A percentile compares a stretch with the other conserved stretches of the same genome.
Evolutionary conservation across 1,139 yeast genomes (phyloP).

Genomic region (Diutina neorugosa): DNA sequence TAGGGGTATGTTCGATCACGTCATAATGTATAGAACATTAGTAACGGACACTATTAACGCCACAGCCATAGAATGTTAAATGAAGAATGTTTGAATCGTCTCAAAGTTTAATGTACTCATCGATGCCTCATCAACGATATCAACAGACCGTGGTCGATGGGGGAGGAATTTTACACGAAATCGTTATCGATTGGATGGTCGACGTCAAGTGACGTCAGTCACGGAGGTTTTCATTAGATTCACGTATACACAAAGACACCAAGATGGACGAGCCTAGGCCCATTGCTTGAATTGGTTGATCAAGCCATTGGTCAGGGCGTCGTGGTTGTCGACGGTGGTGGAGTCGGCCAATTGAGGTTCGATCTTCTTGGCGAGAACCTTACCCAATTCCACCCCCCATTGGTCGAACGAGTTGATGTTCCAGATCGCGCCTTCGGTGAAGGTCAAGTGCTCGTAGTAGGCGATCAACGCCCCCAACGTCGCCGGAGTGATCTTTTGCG

Average conservation of each 20-base stretch:
- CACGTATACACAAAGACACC: neutral
- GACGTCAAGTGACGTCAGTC: too few species aligned
- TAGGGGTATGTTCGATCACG: too few species aligned
- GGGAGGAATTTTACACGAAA: neutral
- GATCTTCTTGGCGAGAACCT: slow-evolving; percentile 91
- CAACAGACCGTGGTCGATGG: neutral
- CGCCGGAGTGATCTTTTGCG: slow-evolving; percentile 93
- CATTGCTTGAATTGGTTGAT: slow-evolving; percentile 91
- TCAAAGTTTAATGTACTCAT: neutral
- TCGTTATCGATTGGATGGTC: too few species aligned
- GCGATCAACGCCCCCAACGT: slow-evolving; percentile 92
- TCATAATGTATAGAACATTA: too few species aligned
- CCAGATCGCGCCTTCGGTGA: slow-evolving; percentile 98
- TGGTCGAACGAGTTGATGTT: slow-evolving; percentile 98
- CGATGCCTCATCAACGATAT: neutral
- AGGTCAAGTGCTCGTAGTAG: slow-evolving; percentile 93
- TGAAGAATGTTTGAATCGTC: neutral
- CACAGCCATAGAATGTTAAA: too few species aligned
- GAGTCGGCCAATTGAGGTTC: slow-evolving; percentile 71
- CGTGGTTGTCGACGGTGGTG: slow-evolving; percentile 53
- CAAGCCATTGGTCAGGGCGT: slow-evolving; percentile 81
- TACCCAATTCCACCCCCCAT: slow-evolving; percentile 99
- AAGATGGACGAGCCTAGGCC: slow-evolving; percentile 16
- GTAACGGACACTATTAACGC: too few species aligned
- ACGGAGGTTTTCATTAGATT: neutral